These are phyloP conservation scores for Tuber calosporum DNA, from an alignment of 495 filamentous ascomycete genomes.

Conservation along the genomic window DNA sequence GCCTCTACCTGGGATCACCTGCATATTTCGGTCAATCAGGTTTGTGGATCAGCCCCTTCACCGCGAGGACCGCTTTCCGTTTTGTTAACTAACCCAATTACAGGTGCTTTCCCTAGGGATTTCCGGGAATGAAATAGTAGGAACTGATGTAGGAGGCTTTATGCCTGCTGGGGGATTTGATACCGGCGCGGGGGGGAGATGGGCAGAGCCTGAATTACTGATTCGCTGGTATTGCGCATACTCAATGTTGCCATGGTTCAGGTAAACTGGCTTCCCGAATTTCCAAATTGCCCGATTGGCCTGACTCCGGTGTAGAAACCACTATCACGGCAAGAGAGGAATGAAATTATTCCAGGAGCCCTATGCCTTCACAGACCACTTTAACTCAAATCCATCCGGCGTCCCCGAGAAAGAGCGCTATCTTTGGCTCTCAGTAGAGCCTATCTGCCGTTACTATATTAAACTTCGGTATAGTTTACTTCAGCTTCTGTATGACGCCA, in stretches of 20 bases:
- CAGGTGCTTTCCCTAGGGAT: constrained; percentile 25
- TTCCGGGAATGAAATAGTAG: constrained; percentile 23
- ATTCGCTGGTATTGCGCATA: constrained; percentile 36
- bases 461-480: constrained; percentile 34
- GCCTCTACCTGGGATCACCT: constrained; percentile 33
- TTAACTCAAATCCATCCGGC: constrained; percentile 2
- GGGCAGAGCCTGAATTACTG: constrained; percentile 28
- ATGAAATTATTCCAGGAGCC: constrained; percentile 20
- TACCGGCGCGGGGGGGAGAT: neutral
- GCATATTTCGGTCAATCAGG: constrained; percentile 32
- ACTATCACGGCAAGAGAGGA: constrained; percentile 11
- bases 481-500: constrained; percentile 36
- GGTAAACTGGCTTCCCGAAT: constrained; percentile 1
- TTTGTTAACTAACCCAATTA: neutral
- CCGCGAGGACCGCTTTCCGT: neutral
- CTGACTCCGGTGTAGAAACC: constrained; percentile 9
- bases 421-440: constrained; percentile 21
- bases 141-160: constrained; percentile 37
- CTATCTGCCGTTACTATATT: constrained; percentile 31
- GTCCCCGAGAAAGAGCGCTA: constrained; percentile 1
- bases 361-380: constrained; percentile 13
- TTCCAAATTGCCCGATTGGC: neutral
- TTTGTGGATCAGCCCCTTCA: constrained; percentile 7
- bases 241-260: constrained; percentile 36
- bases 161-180: neutral